Base-by-base conservation (phyloP, 805 yeast genomes). In the Saturnispora mendoncae region DNA sequence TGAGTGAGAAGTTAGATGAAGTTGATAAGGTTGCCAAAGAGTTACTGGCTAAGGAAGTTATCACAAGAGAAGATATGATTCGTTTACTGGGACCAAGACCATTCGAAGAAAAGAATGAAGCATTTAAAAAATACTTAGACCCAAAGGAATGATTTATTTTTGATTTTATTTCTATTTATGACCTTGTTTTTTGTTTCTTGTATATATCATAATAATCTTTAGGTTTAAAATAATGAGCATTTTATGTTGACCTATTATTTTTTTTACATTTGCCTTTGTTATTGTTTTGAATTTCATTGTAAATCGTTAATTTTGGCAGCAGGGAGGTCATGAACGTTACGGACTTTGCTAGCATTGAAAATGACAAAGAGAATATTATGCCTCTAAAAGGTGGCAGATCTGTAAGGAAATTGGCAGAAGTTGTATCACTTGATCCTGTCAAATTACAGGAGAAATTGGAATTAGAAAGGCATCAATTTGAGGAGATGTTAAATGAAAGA, bases 31-130 rank as follows among this genome's bases (percentile, higher is more conserved):
- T 94, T 31, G 98, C 98, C 1, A 81, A 88, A 58, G 86, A 85
- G 53, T 68, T 92, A 47, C 72, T 90, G 54, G 64, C 71, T 42
- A 87, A 90, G 60, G 99, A 92, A 61, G 94, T 86, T 13, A 71
- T 92, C 21, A 85, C 95, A 4, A 76, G 98, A 60, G 94, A 85
- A 52, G 98, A 92, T 57, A 86, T 92, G 94, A 78, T 88, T 44
- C 71, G 84, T 40, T 59, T 92, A 40, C 64, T 92, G 36, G 99
- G 99, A 10, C 82, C 82, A 58, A 74, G 99, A 47, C 96, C 95
- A 10, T 92, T 82, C 71, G 81, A 84, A 18, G 95, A 87, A 58
- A 79, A 75, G 48, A 87, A 85, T 55, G 95, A 85, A 52, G 96
- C 95, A 4, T 86, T 87, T 62, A 86, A 84, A 61, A 82, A 83